phyloP scores from a whole-genome alignment of 306 rosid genomes.

The Lathyrus oleraceus region DNA sequence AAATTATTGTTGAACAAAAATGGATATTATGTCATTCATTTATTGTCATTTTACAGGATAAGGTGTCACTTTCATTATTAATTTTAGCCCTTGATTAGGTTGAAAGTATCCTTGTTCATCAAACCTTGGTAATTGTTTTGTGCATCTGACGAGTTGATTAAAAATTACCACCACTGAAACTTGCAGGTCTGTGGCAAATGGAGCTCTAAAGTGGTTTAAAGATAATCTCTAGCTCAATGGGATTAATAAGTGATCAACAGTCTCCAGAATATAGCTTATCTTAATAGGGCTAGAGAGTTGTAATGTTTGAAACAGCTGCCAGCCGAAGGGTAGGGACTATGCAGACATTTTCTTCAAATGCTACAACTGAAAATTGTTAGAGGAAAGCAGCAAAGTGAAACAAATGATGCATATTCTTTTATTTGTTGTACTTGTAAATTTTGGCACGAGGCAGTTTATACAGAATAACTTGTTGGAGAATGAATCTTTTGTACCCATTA shows the following conservation, averaged over 20 bases:
- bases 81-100: neutral
- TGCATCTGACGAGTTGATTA: constrained; percentile 23
- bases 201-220: constrained; percentile 90
- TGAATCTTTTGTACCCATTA: constrained; percentile 28
- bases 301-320: constrained; percentile 25
- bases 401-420: constrained; percentile 51
- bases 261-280: constrained; percentile 31
- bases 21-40: neutral
- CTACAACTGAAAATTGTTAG: constrained; percentile 31
- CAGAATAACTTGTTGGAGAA: constrained; percentile 33
- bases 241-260: constrained; percentile 20
- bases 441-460: constrained; percentile 31
- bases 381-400: constrained; percentile 37
- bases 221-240: constrained; percentile 67
- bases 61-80: constrained; percentile 12
- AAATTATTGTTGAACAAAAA: neutral
- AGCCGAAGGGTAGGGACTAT: constrained; percentile 29
- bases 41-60: constrained; percentile 15
- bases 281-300: constrained; percentile 27
- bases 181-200: constrained; percentile 78
- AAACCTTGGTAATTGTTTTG: constrained; percentile 1
- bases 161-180: constrained; percentile 14
- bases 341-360: constrained; percentile 38
- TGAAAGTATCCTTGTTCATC: neutral
- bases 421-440: constrained; percentile 53